These are phyloP conservation scores for Penicilliopsis zonata DNA, from an alignment of 495 filamentous ascomycete genomes.

Conservation along the genomic window DNA sequence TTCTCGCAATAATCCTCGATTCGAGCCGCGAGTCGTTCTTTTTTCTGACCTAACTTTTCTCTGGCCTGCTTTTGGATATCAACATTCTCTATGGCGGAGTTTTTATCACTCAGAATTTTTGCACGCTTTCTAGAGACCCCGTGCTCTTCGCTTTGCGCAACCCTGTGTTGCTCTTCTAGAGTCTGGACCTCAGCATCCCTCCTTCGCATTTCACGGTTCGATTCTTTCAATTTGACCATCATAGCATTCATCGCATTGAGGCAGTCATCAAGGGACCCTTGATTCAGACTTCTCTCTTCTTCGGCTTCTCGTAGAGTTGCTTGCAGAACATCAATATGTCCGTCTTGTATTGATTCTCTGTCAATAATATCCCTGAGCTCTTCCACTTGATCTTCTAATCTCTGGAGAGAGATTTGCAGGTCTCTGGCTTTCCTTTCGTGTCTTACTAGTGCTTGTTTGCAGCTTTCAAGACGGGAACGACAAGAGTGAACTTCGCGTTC, in stretches of 20 bases:
- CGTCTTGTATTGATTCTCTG: slow-evolving; percentile 45
- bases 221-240: slow-evolving; percentile 26
- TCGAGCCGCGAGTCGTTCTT: slow-evolving; percentile 26
- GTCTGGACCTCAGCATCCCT: slow-evolving; percentile 28
- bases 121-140: slow-evolving; percentile 37
- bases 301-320: slow-evolving; percentile 37
- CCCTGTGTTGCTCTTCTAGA: slow-evolving; percentile 31
- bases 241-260: slow-evolving; percentile 36
- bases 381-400: slow-evolving; percentile 43
- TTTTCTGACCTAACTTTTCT: slow-evolving; percentile 29
- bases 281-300: slow-evolving; percentile 30
- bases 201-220: slow-evolving; percentile 26
- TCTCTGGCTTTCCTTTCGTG: slow-evolving; percentile 34
- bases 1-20: slow-evolving; percentile 44
- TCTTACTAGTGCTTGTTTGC: slow-evolving; percentile 26
- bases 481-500: slow-evolving; percentile 22
- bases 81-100: slow-evolving; percentile 42
- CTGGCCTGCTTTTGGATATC: slow-evolving; percentile 37
- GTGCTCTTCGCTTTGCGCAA: slow-evolving; percentile 46
- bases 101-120: slow-evolving; percentile 51
- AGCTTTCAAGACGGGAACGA: slow-evolving; percentile 16
- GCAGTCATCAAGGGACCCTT: slow-evolving; percentile 40
- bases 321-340: slow-evolving; percentile 47
- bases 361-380: slow-evolving; percentile 50
- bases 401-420: slow-evolving; percentile 43